Evolutionary conservation across 2,329 filamentous ascomycete genomes (phyloP), one percentile per base, ranked within the genome.

Genomic region (Alternaria dauci): DNA sequence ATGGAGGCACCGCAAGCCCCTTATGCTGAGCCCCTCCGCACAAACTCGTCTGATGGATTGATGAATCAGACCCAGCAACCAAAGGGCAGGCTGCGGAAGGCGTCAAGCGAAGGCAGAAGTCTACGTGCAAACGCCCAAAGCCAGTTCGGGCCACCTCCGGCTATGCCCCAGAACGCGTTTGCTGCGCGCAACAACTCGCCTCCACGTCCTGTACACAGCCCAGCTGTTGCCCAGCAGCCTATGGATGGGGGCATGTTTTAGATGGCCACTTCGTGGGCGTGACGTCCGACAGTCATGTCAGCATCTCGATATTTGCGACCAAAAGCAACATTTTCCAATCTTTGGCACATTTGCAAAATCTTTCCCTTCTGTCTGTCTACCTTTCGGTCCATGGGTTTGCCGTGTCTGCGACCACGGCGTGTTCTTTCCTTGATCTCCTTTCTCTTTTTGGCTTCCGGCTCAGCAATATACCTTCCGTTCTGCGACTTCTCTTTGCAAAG

Each of bases 31-130:
- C 59, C 72, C 32, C 76, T 80, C 16, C 77, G 80, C 28, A 82
- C 78, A 54, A 79, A 71, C 47, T 83, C 80, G 59, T 81, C 81
- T 2, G 82, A 83, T 38, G 78, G 78, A 2, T 75, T 81, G 23
- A 69, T 78, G 8, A 80, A 76, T 52, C 76, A 76, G 16, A 66
- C 68, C 11, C 58, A 59, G 14, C 71, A 75, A 51, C 71, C 77
- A 25, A 78, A 80, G 55, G 78, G 79, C 39, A 71, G 76, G 55
- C 67, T 85, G 20, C 79, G 83, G 55, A 85, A 85, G 70, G 79
- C 78, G 12, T 81, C 81, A 6, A 85, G 83, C 62, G 84, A 85
- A 65, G 82, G 83, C 25, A 82, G 79, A 20, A 82, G 79, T 53
- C 71, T 86, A 58, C 80, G 83, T 52, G 77, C 76, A 7, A 78